Percentiles rank a stretch among this genome's conserved stretches.
Conservation (phyloP, 257 asterid genomes). For the Gentiana dahurica region DNA sequence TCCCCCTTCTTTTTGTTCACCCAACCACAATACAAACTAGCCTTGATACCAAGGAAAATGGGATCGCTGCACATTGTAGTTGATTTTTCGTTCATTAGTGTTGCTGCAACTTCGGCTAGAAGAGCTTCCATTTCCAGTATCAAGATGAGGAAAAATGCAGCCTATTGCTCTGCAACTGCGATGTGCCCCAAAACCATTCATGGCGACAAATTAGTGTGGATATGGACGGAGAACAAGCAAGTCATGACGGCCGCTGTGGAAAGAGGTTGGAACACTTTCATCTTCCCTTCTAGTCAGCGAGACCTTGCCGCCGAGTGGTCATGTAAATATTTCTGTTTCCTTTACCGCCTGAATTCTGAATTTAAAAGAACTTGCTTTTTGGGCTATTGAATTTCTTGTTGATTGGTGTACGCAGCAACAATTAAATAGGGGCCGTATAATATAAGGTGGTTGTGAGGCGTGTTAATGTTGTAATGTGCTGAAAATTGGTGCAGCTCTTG, state of each 20-base stretch:
- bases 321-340: constrained; percentile 31
- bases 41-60: constrained; percentile 3
- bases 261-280: constrained; percentile 76
- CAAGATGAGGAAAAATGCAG: constrained; percentile 3
- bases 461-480: constrained; percentile 12
- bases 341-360: neutral
- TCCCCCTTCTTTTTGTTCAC: no score
- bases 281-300: constrained; percentile 41
- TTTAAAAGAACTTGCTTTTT: neutral
- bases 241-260: constrained; percentile 89
- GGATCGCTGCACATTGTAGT: constrained; percentile 1
- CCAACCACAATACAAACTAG: no score
- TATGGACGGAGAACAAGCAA: constrained; percentile 77
- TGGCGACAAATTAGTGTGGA: constrained; percentile 51
- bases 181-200: constrained; percentile 3
- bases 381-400: no score
- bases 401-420: no score
- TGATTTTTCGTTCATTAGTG: neutral
- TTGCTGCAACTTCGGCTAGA: no score
- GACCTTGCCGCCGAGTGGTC: constrained; percentile 70
- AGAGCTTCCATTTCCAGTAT: neutral
- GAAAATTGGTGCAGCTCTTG: constrained; percentile 39
- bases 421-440: neutral
- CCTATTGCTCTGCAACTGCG: neutral
- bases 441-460: neutral